Base-by-base conservation (phyloP, 2,329 filamentous ascomycete species). In the Magnaporthiopsis rhizophila region DNA sequence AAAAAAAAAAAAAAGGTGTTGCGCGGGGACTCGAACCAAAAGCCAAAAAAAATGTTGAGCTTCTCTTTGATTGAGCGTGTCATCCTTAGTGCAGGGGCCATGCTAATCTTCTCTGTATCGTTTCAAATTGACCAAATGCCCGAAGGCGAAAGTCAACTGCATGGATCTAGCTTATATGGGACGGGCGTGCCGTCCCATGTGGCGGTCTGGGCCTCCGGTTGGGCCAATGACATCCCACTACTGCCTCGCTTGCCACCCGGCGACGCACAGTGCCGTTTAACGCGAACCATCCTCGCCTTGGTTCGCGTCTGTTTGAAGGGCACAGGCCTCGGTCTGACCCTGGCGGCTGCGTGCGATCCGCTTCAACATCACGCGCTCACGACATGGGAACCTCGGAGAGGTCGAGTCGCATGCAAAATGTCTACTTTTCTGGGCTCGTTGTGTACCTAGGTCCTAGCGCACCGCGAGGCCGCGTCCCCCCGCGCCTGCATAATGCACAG, bases 1-100 rank as follows among this genome's bases (percentile, higher is more conserved):
- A 15, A 8, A 18, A 12, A 62, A 15, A 30, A 62, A 21, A 61
- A 30, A 58, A 24, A 30, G 38, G 15, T 26, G 36, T 53, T 45
- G 64, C 45, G 61, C n/a, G 26, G 26, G 21, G 36, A 53, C 28
- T 60, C 50, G 58, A 59, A 53, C 62, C 15, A 32, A 34, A 36
- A 53, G 12, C 12, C 56, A 61, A 66, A 84, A 87, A 87, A 88
- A 87, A 85, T 84, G 79, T 80, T 81, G 82, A 85, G 86, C 83
- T 85, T 88, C 86, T 89, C 87, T 89, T 71, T 71, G 67, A 66
- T 62, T 67, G 60, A 88, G 86, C 87, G 87, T 92, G 89, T 93
- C 90, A 94, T 93, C 90, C 90, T 94, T 94, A 92, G 90, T 87
- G 83, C 69, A 70, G 69, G 69, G 69, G 68, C 69, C 68, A 70